Evolutionary conservation across 2,329 filamentous ascomycete genomes (phyloP).

Genomic region (Diaporthe sp.): DNA sequence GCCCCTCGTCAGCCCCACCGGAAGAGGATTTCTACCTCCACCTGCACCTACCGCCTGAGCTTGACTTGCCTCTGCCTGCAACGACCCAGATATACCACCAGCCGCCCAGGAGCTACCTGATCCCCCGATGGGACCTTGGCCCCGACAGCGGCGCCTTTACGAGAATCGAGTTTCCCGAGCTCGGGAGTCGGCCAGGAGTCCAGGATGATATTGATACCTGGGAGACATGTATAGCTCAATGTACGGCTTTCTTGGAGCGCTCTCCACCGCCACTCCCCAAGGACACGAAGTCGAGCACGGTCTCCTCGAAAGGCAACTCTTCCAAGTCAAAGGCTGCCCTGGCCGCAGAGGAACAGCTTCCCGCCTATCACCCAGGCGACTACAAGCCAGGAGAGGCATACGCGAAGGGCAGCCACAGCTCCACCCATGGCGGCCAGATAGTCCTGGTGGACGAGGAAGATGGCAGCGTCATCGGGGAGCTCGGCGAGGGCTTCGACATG

Average conservation of each 20-base stretch:
- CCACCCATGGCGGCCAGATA: constrained; percentile 75
- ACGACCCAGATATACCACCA: constrained; percentile 98
- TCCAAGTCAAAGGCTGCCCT: constrained; percentile 52
- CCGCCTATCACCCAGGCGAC: constrained; percentile 82
- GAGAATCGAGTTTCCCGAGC: constrained; percentile 85
- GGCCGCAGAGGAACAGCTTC: constrained; percentile 57
- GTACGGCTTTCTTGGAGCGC: constrained; percentile 92
- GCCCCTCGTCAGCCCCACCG: constrained; percentile 61
- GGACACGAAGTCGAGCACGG: constrained; percentile 38
- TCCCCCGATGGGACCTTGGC: constrained; percentile 93
- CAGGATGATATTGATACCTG: constrained; percentile 97
- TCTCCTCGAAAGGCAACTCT: constrained; percentile 4
- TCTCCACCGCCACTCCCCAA: constrained; percentile 68
- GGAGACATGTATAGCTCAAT: constrained; percentile 97
- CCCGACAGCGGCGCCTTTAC: constrained; percentile 92
- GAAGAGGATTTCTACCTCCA: constrained; percentile 98
- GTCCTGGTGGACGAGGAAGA: constrained; percentile 96
- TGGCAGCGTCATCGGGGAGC: constrained; percentile 92
- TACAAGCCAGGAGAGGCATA: constrained; percentile 86
- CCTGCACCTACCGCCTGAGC: constrained; percentile 91
- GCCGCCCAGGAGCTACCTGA: constrained; percentile 90
- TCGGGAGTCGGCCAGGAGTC: constrained; percentile 76
- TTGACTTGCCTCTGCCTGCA: constrained; percentile 91
- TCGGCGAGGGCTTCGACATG: constrained; percentile 84
- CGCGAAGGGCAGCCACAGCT: constrained; percentile 69